These are phyloP conservation scores for Cytospora schulzeri DNA, from an alignment of 2,329 filamentous ascomycete species.

Conservation along the genomic window DNA sequence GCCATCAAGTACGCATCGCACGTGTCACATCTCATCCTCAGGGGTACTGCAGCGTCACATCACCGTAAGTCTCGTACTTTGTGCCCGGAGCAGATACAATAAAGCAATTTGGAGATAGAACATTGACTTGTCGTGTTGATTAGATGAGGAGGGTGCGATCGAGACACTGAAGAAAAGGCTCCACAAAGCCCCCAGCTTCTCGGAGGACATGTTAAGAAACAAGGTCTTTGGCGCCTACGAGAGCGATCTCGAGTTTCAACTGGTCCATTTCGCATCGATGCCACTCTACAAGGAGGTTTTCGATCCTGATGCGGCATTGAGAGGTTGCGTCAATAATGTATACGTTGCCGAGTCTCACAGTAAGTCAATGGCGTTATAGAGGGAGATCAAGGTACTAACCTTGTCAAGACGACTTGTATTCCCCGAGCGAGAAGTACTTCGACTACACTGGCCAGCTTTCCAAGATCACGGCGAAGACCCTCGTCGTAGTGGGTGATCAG, in stretches of 20 bases:
- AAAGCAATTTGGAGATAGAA: background rate
- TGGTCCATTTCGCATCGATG: conserved; percentile 41
- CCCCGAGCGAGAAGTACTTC: conserved; percentile 41
- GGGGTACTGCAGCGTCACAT: conserved; percentile 41
- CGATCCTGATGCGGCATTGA: conserved; percentile 38
- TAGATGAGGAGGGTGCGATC: conserved; percentile 41
- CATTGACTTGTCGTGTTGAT: background rate
- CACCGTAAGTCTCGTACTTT: conserved; percentile 34
- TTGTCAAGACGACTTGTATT: conserved; percentile 39
- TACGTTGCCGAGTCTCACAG: conserved; percentile 43
- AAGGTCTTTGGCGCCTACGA: conserved; percentile 43
- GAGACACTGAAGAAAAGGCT: conserved; percentile 37
- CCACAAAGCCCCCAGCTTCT: conserved; percentile 39
- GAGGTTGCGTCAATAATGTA: conserved; percentile 34
- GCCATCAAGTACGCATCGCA: conserved; percentile 40
- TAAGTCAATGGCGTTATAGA: conserved; percentile 26
- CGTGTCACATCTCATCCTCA: conserved; percentile 39
- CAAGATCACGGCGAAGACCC: conserved; percentile 38
- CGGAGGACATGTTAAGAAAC: conserved; percentile 40
- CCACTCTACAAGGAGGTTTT: conserved; percentile 42
- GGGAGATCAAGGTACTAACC: background rate
- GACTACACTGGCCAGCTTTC: conserved; percentile 39
- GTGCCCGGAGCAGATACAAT: background rate
- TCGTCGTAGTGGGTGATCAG: conserved; percentile 41
- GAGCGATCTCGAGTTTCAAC: conserved; percentile 41